Evolutionary conservation across 768 basidiomycete species (phyloP).

Genomic region (Lactarius pseudohatsudake): DNA sequence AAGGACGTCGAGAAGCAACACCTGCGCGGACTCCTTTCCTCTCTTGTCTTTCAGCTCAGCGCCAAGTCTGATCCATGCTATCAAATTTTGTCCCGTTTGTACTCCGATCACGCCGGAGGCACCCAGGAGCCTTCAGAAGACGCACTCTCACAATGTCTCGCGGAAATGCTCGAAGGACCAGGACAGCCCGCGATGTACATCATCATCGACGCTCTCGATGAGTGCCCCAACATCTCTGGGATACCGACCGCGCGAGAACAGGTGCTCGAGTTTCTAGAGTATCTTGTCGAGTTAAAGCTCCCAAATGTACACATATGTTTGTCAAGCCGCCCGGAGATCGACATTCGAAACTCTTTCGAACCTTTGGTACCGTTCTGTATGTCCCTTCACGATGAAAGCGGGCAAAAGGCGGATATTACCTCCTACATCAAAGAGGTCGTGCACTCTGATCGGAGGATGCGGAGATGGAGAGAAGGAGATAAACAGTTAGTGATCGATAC

Average conservation of each 20-base stretch:
- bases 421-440: not conserved
- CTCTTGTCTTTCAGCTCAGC: too few species aligned
- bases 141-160: conserved; percentile 1
- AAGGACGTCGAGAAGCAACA: too few species aligned
- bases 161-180: not conserved
- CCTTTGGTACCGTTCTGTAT: not conserved
- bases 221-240: not conserved
- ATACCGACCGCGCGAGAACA: not conserved
- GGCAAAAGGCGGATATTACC: not conserved
- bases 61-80: too few species aligned
- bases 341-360: not conserved
- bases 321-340: conserved; percentile 7
- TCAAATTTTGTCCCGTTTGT: too few species aligned
- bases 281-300: not conserved
- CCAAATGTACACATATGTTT: conserved; percentile 1
- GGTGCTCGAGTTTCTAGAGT: not conserved
- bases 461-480: not conserved
- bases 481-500: not conserved
- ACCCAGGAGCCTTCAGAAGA: not conserved
- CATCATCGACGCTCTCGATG: conserved; percentile 13
- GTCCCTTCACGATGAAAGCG: not conserved
- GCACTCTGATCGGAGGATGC: not conserved
- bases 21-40: too few species aligned
- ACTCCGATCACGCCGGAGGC: too few species aligned
- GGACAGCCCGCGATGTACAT: not conserved